These are phyloP conservation scores for Eutreptiella sp. DNA, from an alignment of 208 protist genomes.

Conservation along the genomic window DNA sequence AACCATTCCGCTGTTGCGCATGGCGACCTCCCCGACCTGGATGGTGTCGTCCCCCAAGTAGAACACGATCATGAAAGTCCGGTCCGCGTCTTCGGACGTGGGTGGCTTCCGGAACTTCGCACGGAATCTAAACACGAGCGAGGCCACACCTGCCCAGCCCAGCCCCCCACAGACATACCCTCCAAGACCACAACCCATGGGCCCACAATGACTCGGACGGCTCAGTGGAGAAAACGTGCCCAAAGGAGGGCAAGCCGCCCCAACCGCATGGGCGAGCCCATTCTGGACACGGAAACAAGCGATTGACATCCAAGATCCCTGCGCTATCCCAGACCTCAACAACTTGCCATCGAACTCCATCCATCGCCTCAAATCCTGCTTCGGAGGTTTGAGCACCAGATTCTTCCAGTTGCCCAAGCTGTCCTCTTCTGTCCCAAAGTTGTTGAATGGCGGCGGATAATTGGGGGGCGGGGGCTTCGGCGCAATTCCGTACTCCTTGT, in stretches of 20 bases:
- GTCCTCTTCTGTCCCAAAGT: constrained; percentile 75
- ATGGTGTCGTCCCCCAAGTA: constrained; percentile 73
- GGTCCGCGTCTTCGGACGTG: constrained; percentile 54
- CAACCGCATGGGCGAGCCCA: no score
- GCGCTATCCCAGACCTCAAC: constrained; percentile 54
- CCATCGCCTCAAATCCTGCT: constrained; percentile 54
- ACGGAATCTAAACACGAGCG: no score
- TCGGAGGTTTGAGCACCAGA: constrained; percentile 60
- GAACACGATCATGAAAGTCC: constrained; percentile 78
- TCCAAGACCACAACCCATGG: no score
- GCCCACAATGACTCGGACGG: no score
- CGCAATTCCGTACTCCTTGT: constrained; percentile 16
- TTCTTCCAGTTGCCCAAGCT: constrained; percentile 61
- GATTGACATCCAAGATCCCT: background rate
- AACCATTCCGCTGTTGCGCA: constrained; percentile 72
- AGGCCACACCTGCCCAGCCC: no score
- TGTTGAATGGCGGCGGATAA: constrained; percentile 76
- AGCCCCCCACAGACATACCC: no score
- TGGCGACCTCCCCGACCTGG: constrained; percentile 66
- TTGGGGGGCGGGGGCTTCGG: constrained; percentile 57
- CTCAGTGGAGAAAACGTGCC: no score
- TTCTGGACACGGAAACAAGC: constrained; percentile 9
- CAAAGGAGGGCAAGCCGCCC: no score
- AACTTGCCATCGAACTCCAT: constrained; percentile 62
- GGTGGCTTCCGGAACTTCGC: constrained; percentile 52